Percentiles rank a stretch among this genome's conserved stretches.
Evolutionary conservation across 129 eudicot species (phyloP).

Genomic region (Tanacetum coccineum): DNA sequence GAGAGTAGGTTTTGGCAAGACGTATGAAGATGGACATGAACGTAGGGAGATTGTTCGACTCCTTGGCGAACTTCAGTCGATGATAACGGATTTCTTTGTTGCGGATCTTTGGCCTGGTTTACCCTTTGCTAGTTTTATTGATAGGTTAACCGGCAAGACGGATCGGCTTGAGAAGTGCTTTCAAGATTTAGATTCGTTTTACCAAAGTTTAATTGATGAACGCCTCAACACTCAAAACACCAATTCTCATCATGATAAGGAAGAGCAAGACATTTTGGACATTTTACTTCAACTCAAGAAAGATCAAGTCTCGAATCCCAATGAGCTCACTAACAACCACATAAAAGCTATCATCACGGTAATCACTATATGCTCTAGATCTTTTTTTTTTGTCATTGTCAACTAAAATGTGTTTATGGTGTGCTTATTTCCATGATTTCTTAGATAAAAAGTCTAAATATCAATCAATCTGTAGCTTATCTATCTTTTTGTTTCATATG

Average conservation of each 20-base stretch:
- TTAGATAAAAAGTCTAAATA: too few species aligned
- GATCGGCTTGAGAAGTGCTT: too few species aligned
- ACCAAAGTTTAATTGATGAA: conserved; percentile 13
- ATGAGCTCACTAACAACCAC: conserved; percentile 10
- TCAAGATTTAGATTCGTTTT: too few species aligned
- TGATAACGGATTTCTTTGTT: conserved; percentile 6
- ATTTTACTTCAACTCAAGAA: conserved; percentile 1
- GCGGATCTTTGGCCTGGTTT: conserved; percentile 29
- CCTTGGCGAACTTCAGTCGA: conserved; percentile 7
- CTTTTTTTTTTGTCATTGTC: neutral
- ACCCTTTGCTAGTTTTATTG: conserved; percentile 32
- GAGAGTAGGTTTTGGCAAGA: conserved; percentile 31
- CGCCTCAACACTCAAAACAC: neutral
- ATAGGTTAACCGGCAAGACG: conserved; percentile 28
- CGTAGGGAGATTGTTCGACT: conserved; percentile 13
- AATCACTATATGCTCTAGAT: conserved; percentile 18
- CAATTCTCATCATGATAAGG: neutral
- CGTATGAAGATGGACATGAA: conserved; percentile 23
- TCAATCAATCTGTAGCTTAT: neutral
- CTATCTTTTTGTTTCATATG: neutral
- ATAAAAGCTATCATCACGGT: conserved; percentile 26
- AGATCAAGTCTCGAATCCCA: neutral
- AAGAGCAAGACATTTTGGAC: conserved; percentile 1
- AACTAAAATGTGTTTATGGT: neutral
- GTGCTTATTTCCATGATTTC: neutral